Evolutionary conservation across 2,329 filamentous ascomycete species (phyloP), one percentile per base, ranked within the genome.

Genomic region (Neocucurbitaria cava): DNA sequence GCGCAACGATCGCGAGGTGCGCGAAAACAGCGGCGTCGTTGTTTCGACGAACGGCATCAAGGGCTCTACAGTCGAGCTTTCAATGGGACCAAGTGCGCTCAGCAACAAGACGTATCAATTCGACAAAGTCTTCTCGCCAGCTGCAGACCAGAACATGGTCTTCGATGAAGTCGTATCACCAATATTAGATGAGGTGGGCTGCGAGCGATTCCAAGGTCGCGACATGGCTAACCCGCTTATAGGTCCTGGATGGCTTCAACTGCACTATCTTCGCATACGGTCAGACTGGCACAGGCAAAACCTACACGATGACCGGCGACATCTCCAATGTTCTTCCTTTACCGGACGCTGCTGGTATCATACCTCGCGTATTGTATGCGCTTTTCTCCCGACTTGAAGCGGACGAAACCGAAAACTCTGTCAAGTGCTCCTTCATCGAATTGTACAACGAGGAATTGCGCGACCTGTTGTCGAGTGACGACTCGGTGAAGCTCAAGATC

Each of bases 221-320:
- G n/a, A 42, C 5, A 20, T 36, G 10, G 23, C 51, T 72, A 39
- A 68, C 20, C 21, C 6, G 5, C 4, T 10, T 8, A 0, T 64
- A 96, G 92, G 96, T 98, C 83, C 84, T 99, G 38, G 85, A 88
- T 21, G 95, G 95, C 47, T 98, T 91, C 79, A 99, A 99, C 76
- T 99, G 95, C 78, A 99, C 95, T 5, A 96, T 99, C 56, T 99
- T 99, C 69, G 95, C 95, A 30, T 99, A 99, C 74, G 95, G 95
- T 23, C 95, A 99, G 76, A 99, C 95, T 0, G 95, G 95, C 40
- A 99, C 95, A 0, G 95, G 95, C 66, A 99, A 99, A 77, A 99
- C 95, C 13, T 99, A 99, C 77, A 99, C 95, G 21, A 99, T 99
- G 95, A 96, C 94, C 0, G 95, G 95, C 50, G 94, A 99, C 75